Conservation (phyloP, 2,329 filamentous ascomycete genomes). For the Penicillium hesseltinei region DNA sequence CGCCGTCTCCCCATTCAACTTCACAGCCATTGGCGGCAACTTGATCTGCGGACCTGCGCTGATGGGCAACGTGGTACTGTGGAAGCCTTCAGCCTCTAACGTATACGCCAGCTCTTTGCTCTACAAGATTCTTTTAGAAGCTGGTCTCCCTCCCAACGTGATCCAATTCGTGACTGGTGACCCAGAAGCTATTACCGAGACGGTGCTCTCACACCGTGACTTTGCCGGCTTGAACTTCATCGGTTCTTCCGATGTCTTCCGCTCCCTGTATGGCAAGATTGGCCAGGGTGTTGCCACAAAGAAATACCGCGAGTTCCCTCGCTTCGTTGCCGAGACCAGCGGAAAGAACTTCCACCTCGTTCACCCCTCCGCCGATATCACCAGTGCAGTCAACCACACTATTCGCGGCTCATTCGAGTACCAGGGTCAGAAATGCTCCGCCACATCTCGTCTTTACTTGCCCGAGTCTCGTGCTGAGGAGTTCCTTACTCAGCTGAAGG, state of each 20-base stretch:
- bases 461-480: conserved; percentile 69
- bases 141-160: conserved; percentile 81
- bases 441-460: conserved; percentile 74
- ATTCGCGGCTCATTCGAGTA: conserved; percentile 83
- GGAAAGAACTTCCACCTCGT: conserved; percentile 90
- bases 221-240: conserved; percentile 90
- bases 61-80: conserved; percentile 91
- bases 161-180: conserved; percentile 92
- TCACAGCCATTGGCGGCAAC: conserved; percentile 90
- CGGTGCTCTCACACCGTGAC: conserved; percentile 70
- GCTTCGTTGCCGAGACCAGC: conserved; percentile 83
- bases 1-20: conserved; percentile 92
- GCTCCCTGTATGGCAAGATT: conserved; percentile 80
- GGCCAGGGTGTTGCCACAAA: conserved; percentile 74
- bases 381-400: conserved; percentile 75
- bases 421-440: conserved; percentile 86
- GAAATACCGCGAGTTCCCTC: conserved; percentile 76
- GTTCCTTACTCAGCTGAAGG: conserved; percentile 64
- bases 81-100: conserved; percentile 88
- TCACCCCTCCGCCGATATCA: conserved; percentile 70
- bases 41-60: conserved; percentile 77
- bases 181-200: conserved; percentile 75
- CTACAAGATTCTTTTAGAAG: conserved; percentile 88
- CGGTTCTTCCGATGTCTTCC: conserved; percentile 85
- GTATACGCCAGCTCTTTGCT: conserved; percentile 84